A percentile compares a stretch with the other conserved stretches of the same genome.
These are phyloP conservation scores for Pythium dissimile DNA, from an alignment of 352 stramenopile genomes.

Conservation along the genomic window DNA sequence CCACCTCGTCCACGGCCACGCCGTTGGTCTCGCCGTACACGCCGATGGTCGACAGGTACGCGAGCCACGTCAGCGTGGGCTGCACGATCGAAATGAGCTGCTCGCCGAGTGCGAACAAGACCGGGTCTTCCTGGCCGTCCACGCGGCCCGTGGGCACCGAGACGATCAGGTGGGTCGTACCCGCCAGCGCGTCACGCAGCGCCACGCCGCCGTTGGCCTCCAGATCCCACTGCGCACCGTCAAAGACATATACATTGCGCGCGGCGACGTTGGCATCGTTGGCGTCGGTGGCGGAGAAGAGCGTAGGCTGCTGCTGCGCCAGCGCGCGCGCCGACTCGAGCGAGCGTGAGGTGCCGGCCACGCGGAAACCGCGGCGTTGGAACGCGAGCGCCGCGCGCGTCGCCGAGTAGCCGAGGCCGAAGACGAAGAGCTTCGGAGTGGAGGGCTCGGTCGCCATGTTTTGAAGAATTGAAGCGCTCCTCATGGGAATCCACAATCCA, in stretches of 20 bases:
- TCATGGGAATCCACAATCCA: no score
- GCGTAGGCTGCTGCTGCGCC: constrained; percentile 22
- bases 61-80: constrained; percentile 75
- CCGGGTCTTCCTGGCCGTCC: constrained; percentile 60
- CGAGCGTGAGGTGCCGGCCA: constrained; percentile 75
- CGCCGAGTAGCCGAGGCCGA: constrained; percentile 86
- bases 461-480: not conserved
- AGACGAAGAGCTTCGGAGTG: constrained; percentile 84
- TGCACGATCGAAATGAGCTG: constrained; percentile 36
- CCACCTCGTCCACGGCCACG: constrained; percentile 76
- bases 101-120: constrained; percentile 50
- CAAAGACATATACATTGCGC: constrained; percentile 82
- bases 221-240: constrained; percentile 52
- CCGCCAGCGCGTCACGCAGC: constrained; percentile 45
- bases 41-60: constrained; percentile 91
- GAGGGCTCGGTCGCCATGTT: no score
- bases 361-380: constrained; percentile 45
- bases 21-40: constrained; percentile 92
- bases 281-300: constrained; percentile 39
- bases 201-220: constrained; percentile 27
- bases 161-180: constrained; percentile 73
- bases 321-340: constrained; percentile 43
- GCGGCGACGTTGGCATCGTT: no score
- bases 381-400: constrained; percentile 69
- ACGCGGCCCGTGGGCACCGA: constrained; percentile 51